A percentile compares a stretch with the other conserved stretches of the same genome.
Conservation (phyloP, 148 eudicot genomes). For the Agrostemma githago region DNA sequence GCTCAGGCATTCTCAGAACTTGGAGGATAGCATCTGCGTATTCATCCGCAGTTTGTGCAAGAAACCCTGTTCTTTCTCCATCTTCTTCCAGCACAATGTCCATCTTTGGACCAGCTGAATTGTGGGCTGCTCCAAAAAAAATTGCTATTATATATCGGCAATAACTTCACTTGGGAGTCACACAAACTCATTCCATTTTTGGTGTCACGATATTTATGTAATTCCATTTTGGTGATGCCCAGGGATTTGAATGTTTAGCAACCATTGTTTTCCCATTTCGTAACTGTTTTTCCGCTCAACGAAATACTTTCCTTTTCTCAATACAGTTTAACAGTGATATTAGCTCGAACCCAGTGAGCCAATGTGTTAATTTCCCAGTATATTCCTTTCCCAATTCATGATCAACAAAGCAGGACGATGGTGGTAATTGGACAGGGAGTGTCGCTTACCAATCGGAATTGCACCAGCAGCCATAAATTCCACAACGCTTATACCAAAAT, state of each 20-base stretch:
- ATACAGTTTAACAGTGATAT: background rate
- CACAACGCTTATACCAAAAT: slow-evolving; percentile 93
- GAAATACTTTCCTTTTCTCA: background rate
- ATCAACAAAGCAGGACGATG: background rate
- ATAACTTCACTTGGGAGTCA: background rate
- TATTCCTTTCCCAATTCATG: background rate
- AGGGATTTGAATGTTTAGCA: background rate
- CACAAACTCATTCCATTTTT: too few species aligned
- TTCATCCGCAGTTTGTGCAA: slow-evolving; percentile 61
- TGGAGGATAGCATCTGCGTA: slow-evolving; percentile 68
- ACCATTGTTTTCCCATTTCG: background rate
- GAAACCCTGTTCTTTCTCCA: slow-evolving; percentile 68
- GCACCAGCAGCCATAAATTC: slow-evolving; percentile 99
- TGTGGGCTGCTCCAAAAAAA: slow-evolving; percentile 58
- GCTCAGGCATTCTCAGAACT: slow-evolving; percentile 55
- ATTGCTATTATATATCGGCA: background rate
- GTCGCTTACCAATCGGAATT: slow-evolving; percentile 73
- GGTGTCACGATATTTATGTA: too few species aligned
- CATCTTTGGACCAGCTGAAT: slow-evolving; percentile 97
- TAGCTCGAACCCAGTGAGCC: background rate
- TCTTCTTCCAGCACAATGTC: slow-evolving; percentile 87
- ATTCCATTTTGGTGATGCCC: too few species aligned
- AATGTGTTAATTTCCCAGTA: too few species aligned
- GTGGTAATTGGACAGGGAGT: background rate
- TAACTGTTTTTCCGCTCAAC: background rate